Conservation (phyloP, 441 rosid species). For the Jatropha multifida region DNA sequence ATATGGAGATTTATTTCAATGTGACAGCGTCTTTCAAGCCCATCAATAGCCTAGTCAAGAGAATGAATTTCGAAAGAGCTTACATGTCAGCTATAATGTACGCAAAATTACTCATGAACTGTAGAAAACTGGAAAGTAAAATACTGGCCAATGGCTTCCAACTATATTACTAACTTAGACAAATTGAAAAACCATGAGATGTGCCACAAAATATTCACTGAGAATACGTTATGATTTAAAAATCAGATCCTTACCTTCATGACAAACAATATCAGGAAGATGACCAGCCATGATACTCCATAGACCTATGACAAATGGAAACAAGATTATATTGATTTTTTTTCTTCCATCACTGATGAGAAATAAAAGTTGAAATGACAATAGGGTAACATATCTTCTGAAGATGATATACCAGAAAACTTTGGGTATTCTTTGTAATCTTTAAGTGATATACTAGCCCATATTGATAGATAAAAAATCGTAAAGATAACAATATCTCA, state of each 20-base stretch:
- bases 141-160: not conserved
- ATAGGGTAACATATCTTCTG: constrained; percentile 13
- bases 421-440: constrained; percentile 48
- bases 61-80: not conserved
- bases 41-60: not conserved
- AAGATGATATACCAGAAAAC: constrained; percentile 62
- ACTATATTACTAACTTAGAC: not conserved
- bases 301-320: constrained; percentile 59
- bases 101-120: not conserved
- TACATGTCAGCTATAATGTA: not conserved
- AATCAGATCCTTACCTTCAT: constrained; percentile 73
- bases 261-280: constrained; percentile 76
- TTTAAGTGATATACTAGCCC: constrained; percentile 93
- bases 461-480: constrained; percentile 93
- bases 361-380: constrained; percentile 4
- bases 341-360: not conserved
- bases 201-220: not conserved
- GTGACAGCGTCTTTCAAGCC: not conserved
- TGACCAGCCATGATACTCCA: constrained; percentile 96
- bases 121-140: not conserved
- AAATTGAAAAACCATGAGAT: not conserved
- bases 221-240: not conserved
- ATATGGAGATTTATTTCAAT: not conserved
- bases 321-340: constrained; percentile 5
- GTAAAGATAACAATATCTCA: constrained; percentile 79